Conservation (phyloP, 345 rosid species). For the Viola odorata region DNA sequence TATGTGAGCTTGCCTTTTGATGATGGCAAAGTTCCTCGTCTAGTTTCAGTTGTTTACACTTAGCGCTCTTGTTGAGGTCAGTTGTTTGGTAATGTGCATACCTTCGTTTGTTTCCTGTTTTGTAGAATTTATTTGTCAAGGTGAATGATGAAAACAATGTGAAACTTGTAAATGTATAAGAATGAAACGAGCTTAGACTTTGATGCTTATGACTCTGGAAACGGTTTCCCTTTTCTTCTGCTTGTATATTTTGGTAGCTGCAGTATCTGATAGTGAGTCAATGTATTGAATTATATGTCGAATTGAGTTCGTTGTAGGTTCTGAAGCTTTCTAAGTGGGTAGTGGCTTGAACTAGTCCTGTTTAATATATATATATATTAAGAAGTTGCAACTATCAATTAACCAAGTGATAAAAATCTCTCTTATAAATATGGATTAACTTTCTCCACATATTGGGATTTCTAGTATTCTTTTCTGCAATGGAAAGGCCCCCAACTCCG, state of each 20-base stretch:
- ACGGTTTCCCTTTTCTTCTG: neutral
- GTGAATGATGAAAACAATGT: neutral
- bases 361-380: too few relatives aligned
- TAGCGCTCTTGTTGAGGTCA: constrained; percentile 8
- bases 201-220: neutral
- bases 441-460: too few relatives aligned
- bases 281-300: neutral
- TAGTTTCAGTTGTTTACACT: constrained; percentile 34
- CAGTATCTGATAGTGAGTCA: neutral
- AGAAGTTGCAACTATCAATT: too few relatives aligned
- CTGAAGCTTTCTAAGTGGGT: too few relatives aligned
- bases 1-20: constrained; percentile 75
- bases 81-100: neutral
- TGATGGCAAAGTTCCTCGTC: constrained; percentile 62
- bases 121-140: neutral
- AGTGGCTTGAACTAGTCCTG: too few relatives aligned
- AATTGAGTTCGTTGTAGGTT: too few relatives aligned
- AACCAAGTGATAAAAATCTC: too few relatives aligned
- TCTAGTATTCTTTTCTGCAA: too few relatives aligned
- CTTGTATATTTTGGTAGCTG: neutral
- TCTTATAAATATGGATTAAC: too few relatives aligned
- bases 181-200: neutral
- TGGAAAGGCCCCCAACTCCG: too few relatives aligned
- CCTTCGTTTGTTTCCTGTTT: neutral
- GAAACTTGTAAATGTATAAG: constrained; percentile 12